phyloP scores from a whole-genome alignment of 1,284 basidiomycete species.

The Earliella scabrosa region DNA sequence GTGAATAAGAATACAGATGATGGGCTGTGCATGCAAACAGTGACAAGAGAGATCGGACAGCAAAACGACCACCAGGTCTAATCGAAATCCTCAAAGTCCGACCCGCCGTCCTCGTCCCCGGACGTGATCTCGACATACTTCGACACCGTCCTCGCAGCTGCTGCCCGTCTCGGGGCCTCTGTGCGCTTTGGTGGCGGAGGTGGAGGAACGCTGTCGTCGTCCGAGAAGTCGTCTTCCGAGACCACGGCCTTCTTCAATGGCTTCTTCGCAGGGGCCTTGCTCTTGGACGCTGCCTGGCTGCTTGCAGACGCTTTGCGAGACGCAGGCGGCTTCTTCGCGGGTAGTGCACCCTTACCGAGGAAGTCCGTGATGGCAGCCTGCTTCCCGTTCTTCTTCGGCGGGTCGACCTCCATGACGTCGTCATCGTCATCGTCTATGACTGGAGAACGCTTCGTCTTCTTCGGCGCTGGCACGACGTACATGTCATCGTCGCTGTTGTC shows the following conservation, averaged over 20 bases:
- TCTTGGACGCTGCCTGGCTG: constrained; percentile 34
- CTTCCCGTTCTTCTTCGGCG: constrained; percentile 40
- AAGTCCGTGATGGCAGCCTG: constrained; percentile 61
- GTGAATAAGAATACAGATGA: constrained; percentile 6
- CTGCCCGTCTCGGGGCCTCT: constrained; percentile 40
- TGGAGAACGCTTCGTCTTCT: constrained; percentile 29
- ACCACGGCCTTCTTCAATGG: constrained; percentile 35
- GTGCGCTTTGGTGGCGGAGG: constrained; percentile 31
- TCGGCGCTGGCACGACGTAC: constrained; percentile 45
- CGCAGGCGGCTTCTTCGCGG: constrained; percentile 29
- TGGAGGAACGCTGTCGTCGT: constrained; percentile 17
- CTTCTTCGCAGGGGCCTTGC: constrained; percentile 41
- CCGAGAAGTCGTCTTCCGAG: constrained; percentile 40
- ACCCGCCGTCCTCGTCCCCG: constrained; percentile 37
- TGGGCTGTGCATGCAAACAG: background rate
- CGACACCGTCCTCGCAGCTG: constrained; percentile 34
- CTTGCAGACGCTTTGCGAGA: constrained; percentile 31
- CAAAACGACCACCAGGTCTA: constrained; percentile 6
- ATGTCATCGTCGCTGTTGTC: constrained; percentile 46
- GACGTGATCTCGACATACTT: constrained; percentile 47
- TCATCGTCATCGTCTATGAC: constrained; percentile 41
- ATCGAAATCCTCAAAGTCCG: constrained; percentile 37
- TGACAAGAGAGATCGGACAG: too few relatives aligned
- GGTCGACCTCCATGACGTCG: constrained; percentile 46
- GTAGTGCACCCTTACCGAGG: constrained; percentile 55